phyloP scores from a whole-genome alignment of 2,329 filamentous ascomycete species.

The Neoscytalidium dimidiatum region DNA sequence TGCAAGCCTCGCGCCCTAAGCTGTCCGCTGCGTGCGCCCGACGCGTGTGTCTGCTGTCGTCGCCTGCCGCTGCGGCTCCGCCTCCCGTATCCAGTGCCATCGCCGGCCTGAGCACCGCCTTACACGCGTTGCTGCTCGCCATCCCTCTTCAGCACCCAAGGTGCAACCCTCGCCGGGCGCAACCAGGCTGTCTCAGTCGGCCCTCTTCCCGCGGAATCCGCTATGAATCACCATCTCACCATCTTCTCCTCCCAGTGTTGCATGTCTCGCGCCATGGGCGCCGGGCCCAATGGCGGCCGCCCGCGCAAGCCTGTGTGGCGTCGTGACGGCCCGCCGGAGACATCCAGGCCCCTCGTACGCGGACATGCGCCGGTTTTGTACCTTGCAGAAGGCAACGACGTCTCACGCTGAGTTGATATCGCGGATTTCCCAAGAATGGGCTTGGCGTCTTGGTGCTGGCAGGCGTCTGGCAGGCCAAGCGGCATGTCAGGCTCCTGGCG shows the following conservation, averaged over 20 bases:
- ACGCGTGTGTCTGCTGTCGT: background rate
- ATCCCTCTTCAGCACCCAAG: background rate
- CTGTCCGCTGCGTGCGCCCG: background rate
- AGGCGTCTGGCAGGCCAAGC: conserved; percentile 3
- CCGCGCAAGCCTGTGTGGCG: conserved; percentile 1
- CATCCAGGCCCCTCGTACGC: conserved; percentile 16
- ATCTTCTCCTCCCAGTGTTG: background rate
- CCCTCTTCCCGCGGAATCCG: conserved; percentile 14
- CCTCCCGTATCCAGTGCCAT: background rate
- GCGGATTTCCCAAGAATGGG: conserved; percentile 8
- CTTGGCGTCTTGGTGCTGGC: conserved; percentile 16
- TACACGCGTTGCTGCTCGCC: conserved; percentile 1
- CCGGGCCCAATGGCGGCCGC: background rate
- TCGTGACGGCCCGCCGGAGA: conserved; percentile 4
- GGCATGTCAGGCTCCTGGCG: background rate
- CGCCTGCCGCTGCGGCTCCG: background rate
- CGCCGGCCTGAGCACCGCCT: background rate
- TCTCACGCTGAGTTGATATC: conserved; percentile 9
- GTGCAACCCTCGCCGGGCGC: conserved; percentile 13
- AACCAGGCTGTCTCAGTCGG: conserved; percentile 19
- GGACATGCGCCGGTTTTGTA: conserved; percentile 12
- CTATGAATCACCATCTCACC: conserved; percentile 19
- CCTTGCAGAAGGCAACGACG: conserved; percentile 17
- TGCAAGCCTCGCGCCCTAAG: background rate
- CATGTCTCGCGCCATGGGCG: conserved; percentile 2